Percentiles rank a stretch among this genome's conserved stretches.
Evolutionary conservation across 495 filamentous ascomycete genomes (phyloP).

Genomic region (Penicillium atrosanguineum): DNA sequence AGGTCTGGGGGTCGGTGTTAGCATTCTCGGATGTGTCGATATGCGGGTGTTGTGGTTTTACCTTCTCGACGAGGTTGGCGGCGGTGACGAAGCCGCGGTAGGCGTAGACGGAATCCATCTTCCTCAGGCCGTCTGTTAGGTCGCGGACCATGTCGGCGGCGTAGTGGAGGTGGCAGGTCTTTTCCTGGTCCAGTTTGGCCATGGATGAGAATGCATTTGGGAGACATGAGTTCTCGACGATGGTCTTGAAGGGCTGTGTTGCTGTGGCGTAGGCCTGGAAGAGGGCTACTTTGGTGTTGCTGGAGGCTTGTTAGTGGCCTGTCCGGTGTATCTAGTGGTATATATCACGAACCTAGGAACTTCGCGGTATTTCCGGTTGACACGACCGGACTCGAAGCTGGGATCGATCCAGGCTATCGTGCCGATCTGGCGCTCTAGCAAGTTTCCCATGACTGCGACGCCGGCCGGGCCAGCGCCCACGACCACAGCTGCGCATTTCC

Average conservation of each 20-base stretch:
- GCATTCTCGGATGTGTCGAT: background rate
- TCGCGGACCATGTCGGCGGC: slow-evolving; percentile 53
- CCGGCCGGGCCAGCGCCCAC: slow-evolving; percentile 58
- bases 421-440: slow-evolving; percentile 50
- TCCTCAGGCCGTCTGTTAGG: slow-evolving; percentile 48
- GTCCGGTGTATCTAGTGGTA: background rate
- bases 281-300: slow-evolving; percentile 51
- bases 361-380: slow-evolving; percentile 54
- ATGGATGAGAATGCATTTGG: slow-evolving; percentile 54
- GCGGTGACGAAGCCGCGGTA: slow-evolving; percentile 42
- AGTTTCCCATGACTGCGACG: slow-evolving; percentile 54
- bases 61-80: slow-evolving; percentile 34
- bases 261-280: slow-evolving; percentile 52
- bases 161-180: slow-evolving; percentile 51
- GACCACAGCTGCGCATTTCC: slow-evolving; percentile 50
- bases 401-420: slow-evolving; percentile 56
- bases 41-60: slow-evolving; percentile 14
- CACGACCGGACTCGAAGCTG: slow-evolving; percentile 49
- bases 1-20: slow-evolving; percentile 14
- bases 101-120: slow-evolving; percentile 42
- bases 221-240: slow-evolving; percentile 41
- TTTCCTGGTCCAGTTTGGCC: slow-evolving; percentile 50
- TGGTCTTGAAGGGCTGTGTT: slow-evolving; percentile 45
- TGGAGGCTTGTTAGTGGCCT: slow-evolving; percentile 18
- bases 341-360: slow-evolving; percentile 49